Evolutionary conservation across 768 basidiomycete genomes (phyloP).

Genomic region (Collybia mongolica): DNA sequence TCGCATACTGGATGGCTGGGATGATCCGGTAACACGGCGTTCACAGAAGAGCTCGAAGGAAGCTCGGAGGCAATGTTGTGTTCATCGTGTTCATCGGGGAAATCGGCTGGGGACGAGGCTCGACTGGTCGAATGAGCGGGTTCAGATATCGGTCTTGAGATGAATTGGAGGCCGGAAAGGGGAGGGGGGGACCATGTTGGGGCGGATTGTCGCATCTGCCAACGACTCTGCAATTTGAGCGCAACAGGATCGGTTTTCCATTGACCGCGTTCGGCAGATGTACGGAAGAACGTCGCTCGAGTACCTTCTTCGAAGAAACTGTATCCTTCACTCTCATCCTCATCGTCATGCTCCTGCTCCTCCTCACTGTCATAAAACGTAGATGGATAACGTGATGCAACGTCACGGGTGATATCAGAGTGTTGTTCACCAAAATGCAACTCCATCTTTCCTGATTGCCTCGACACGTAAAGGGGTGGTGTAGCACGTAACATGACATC

Average conservation of each 20-base stretch:
- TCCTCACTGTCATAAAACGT: constrained; percentile 34
- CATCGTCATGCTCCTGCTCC: constrained; percentile 26
- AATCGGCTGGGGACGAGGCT: not conserved
- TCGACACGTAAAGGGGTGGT: constrained; percentile 33
- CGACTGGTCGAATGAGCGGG: constrained; percentile 15
- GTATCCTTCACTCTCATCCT: constrained; percentile 22
- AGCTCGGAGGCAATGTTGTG: constrained; percentile 11
- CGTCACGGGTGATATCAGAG: constrained; percentile 23
- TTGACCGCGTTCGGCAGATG: constrained; percentile 57
- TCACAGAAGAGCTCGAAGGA: constrained; percentile 11
- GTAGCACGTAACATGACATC: constrained; percentile 25
- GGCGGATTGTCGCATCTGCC: constrained; percentile 29
- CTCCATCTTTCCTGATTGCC: constrained; percentile 26
- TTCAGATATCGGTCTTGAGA: constrained; percentile 36
- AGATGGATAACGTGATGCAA: constrained; percentile 20
- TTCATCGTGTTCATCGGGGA: constrained; percentile 8
- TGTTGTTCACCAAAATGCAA: constrained; percentile 19
- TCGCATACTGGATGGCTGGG: constrained; percentile 3
- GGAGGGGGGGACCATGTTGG: constrained; percentile 30
- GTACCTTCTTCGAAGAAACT: constrained; percentile 26
- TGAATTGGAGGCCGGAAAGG: constrained; percentile 20
- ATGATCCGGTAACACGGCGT: constrained; percentile 8
- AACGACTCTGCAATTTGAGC: constrained; percentile 19
- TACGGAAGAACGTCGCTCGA: constrained; percentile 52
- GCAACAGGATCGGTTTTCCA: constrained; percentile 54